Base-by-base conservation (phyloP, 768 basidiomycete genomes). In the Multifurca ochricompacta region DNA sequence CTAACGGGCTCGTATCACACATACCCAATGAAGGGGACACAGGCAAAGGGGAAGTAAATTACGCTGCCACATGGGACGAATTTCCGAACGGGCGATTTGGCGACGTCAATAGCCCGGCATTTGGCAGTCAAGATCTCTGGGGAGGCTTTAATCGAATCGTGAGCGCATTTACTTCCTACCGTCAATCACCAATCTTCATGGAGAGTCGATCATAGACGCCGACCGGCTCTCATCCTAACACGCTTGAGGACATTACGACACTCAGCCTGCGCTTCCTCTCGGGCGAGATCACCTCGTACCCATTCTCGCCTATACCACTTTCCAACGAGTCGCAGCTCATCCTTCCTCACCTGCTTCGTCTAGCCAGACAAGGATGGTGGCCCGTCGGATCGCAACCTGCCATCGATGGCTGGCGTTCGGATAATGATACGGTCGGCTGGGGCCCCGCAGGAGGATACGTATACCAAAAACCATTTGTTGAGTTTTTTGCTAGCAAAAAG, bases 11-110 rank as follows among this genome's bases (percentile, higher is more conserved):
- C 39, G 69, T 77, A 35, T 69, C 70, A 7, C 70, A 77, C 16
- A 73, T 79, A n/a, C 55, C 69, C 8, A 69, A 72, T 3, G 78
- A 83, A 8, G 67, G 65, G 1, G 85, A 87, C 57, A 78, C 73
- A 4, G 83, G 85, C 25, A 77, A 79, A 40, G 87, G 86, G 6
- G 88, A 90, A 59, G 71, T 85, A 6, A 89, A 85, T 63, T 79
- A 85, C 59, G 86, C 86, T 0, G 77, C 83, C 1, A 81, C 81
- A 18, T 92, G 90, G 90, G 90, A 92, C 63, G 96, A 99, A 64
- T 98, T 97, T 67, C 96, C 96, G 6, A 99, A 99, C 66, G 96
- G 96, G 32, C 85, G 96, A 9, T 98, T 97, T 68, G 96, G 96
- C 58, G 96, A 98, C 68, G 90, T 87, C 66, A 90, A 96, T 64